Conservation (phyloP, 192 early-diverging fungal species). For the Backusella psychrophila region DNA sequence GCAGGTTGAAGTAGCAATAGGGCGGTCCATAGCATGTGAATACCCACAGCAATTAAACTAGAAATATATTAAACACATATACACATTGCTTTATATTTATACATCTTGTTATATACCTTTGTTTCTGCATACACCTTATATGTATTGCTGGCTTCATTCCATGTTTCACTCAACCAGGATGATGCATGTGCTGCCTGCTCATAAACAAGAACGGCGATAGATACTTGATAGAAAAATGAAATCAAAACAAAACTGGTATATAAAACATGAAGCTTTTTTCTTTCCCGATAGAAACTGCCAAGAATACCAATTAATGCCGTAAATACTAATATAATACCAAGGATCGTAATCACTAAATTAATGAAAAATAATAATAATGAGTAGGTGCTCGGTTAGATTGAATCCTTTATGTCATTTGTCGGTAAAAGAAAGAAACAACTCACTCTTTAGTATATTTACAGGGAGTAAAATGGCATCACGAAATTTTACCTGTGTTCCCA, state of each 20-base stretch:
- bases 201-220: slow-evolving; percentile 21
- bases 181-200: slow-evolving; percentile 14
- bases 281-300: slow-evolving; percentile 12
- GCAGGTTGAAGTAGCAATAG: slow-evolving; percentile 9
- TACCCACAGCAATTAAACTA: slow-evolving; percentile 22
- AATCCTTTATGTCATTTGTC: too few species aligned
- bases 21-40: slow-evolving; percentile 13
- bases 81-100: background rate
- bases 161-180: slow-evolving; percentile 9
- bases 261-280: slow-evolving; percentile 14
- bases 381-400: background rate
- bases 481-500: slow-evolving; percentile 19
- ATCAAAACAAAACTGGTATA: slow-evolving; percentile 18
- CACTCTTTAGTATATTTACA: slow-evolving; percentile 20
- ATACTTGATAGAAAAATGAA: slow-evolving; percentile 18
- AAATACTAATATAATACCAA: slow-evolving; percentile 18
- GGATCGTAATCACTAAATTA: slow-evolving; percentile 15
- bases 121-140: slow-evolving; percentile 15
- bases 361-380: background rate
- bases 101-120: slow-evolving; percentile 3
- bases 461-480: slow-evolving; percentile 12
- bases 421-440: background rate
- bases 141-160: slow-evolving; percentile 4
- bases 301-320: slow-evolving; percentile 15
- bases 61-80: background rate